These are phyloP conservation scores for Babesia bigemina DNA, from an alignment of 169 alveolate species.

Conservation along the genomic window DNA sequence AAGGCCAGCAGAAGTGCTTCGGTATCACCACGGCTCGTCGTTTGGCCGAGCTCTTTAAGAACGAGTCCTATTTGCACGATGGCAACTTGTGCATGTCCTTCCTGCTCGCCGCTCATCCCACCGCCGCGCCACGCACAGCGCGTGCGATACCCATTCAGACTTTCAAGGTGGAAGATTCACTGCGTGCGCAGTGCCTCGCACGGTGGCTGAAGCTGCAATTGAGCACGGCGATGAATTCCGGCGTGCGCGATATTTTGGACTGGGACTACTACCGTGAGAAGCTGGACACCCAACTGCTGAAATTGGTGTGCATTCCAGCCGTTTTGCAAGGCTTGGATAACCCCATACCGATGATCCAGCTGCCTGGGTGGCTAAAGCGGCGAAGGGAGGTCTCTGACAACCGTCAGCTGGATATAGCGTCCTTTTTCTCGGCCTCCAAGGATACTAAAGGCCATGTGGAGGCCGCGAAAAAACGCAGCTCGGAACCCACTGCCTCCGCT, in stretches of 20 bases:
- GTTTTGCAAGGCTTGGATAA: slow-evolving; percentile 91
- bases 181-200: slow-evolving; percentile 76
- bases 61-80: slow-evolving; percentile 80
- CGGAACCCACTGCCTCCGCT: background rate
- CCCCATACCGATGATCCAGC: slow-evolving; percentile 91
- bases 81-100: slow-evolving; percentile 86
- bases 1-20: slow-evolving; percentile 91
- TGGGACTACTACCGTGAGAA: slow-evolving; percentile 97
- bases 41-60: slow-evolving; percentile 90
- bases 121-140: slow-evolving; percentile 92
- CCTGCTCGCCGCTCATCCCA: slow-evolving; percentile 91
- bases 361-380: slow-evolving; percentile 94
- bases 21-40: slow-evolving; percentile 94
- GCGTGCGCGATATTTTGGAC: slow-evolving; percentile 91
- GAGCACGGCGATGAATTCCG: slow-evolving; percentile 81
- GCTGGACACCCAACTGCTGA: slow-evolving; percentile 89
- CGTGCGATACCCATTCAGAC: slow-evolving; percentile 95
- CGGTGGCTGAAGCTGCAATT: slow-evolving; percentile 84
- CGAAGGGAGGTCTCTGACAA: slow-evolving; percentile 68
- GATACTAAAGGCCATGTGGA: background rate
- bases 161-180: slow-evolving; percentile 84
- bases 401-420: slow-evolving; percentile 45
- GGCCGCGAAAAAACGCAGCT: background rate
- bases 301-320: slow-evolving; percentile 95
- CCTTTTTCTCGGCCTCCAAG: slow-evolving; percentile 31